A percentile compares a stretch with the other conserved stretches of the same genome.
Conservation (phyloP, 768 basidiomycete species). For the Leucocoprinus birnbaumii region DNA sequence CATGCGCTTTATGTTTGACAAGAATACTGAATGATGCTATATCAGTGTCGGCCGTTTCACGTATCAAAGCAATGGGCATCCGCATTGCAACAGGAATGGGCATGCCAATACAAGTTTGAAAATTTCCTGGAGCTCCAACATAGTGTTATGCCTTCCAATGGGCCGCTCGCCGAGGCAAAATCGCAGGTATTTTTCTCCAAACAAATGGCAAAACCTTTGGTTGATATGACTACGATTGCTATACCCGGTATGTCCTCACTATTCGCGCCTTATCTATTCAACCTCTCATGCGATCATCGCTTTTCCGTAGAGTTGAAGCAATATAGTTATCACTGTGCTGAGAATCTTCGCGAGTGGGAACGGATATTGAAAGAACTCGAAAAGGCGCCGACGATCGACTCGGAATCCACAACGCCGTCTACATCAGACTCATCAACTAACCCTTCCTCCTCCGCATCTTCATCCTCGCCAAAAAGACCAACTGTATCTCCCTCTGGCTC, state of each 20-base stretch:
- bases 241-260: slow-evolving; percentile 60
- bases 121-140: slow-evolving; percentile 68
- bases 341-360: slow-evolving; percentile 10
- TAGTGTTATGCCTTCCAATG: slow-evolving; percentile 43
- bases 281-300: not conserved
- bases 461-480: not conserved
- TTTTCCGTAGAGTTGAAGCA: slow-evolving; percentile 5
- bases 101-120: slow-evolving; percentile 85
- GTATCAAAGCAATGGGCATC: slow-evolving; percentile 92
- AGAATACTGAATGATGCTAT: not conserved
- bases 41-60: slow-evolving; percentile 87
- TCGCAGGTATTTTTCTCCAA: slow-evolving; percentile 90
- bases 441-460: not conserved
- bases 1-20: slow-evolving; percentile 7
- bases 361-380: slow-evolving; percentile 1
- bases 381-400: not conserved
- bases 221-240: slow-evolving; percentile 68
- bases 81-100: slow-evolving; percentile 89
- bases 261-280: not conserved
- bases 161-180: slow-evolving; percentile 62
- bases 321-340: slow-evolving; percentile 8
- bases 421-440: not conserved
- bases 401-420: not conserved
- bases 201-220: slow-evolving; percentile 78
- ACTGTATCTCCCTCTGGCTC: not conserved